phyloP scores from a whole-genome alignment of 2,329 filamentous ascomycete genomes.

The Plectosphaerella sp. region DNA sequence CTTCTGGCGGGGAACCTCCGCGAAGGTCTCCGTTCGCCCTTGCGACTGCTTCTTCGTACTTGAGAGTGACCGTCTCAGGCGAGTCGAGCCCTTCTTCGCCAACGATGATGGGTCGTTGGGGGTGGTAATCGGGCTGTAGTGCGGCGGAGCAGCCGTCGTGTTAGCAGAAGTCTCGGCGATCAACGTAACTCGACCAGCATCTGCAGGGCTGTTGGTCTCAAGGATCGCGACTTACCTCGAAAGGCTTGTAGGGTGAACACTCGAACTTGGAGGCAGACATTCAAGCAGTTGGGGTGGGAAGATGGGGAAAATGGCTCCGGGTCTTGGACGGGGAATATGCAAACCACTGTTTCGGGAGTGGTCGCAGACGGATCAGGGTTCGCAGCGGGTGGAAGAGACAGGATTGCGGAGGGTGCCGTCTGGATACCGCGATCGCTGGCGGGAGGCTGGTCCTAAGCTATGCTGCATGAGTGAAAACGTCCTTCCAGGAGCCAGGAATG shows the following conservation, averaged over 20 bases:
- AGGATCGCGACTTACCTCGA: constrained; percentile 47
- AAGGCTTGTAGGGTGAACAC: constrained; percentile 52
- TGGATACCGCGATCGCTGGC: too few relatives aligned
- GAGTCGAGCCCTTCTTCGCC: constrained; percentile 52
- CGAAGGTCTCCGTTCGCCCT: constrained; percentile 47
- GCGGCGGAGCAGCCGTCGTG: not conserved
- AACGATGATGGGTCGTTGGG: constrained; percentile 53
- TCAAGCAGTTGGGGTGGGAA: constrained; percentile 34
- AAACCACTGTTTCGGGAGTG: constrained; percentile 15
- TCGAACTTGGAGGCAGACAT: constrained; percentile 56
- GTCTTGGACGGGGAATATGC: constrained; percentile 10
- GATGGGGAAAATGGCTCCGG: constrained; percentile 9
- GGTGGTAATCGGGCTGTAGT: constrained; percentile 45
- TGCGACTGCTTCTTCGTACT: constrained; percentile 52
- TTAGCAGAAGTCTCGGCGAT: constrained; percentile 8
- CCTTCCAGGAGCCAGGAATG: too few relatives aligned
- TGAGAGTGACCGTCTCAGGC: constrained; percentile 51
- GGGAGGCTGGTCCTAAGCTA: too few relatives aligned
- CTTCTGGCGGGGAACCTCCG: constrained; percentile 50
- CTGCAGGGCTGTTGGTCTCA: not conserved
- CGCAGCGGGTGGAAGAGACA: constrained; percentile 2
- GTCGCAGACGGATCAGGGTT: not conserved
- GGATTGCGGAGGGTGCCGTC: constrained; percentile 1
- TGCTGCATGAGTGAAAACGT: too few relatives aligned
- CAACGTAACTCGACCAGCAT: not conserved